phyloP scores from a whole-genome alignment of 2,329 filamentous ascomycete species.

The Cercospora zeae-maydis region DNA sequence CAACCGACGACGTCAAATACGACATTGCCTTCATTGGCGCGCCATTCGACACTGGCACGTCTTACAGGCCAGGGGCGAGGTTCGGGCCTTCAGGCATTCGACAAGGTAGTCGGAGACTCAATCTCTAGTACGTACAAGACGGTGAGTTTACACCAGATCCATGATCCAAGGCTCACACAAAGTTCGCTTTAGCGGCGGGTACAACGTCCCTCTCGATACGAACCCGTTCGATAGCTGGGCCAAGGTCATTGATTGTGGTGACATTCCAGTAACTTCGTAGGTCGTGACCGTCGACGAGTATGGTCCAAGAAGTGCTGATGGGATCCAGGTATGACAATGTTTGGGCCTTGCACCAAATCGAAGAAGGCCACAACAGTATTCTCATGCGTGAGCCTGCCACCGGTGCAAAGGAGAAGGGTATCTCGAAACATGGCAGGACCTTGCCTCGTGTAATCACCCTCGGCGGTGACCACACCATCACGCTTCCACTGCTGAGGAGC shows the following conservation, averaged over 20 bases:
- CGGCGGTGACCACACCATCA: conserved; percentile 61
- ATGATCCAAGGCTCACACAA: conserved; percentile 47
- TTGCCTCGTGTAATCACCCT: conserved; percentile 78
- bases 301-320: neutral
- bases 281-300: neutral
- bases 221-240: conserved; percentile 25
- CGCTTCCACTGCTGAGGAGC: conserved; percentile 53
- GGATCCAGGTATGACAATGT: conserved; percentile 70
- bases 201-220: conserved; percentile 75
- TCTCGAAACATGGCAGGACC: conserved; percentile 69
- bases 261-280: conserved; percentile 81
- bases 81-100: conserved; percentile 61
- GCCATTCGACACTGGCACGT: conserved; percentile 64
- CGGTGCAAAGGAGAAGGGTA: conserved; percentile 62
- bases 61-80: conserved; percentile 77
- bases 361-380: conserved; percentile 75
- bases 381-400: conserved; percentile 68
- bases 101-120: conserved; percentile 79
- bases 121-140: conserved; percentile 68
- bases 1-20: conserved; percentile 66
- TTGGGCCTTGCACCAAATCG: conserved; percentile 78
- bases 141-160: conserved; percentile 29
- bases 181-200: conserved; percentile 67
- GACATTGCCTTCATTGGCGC: conserved; percentile 85
- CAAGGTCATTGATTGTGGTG: conserved; percentile 79